phyloP scores from a whole-genome alignment of 2,329 filamentous ascomycete genomes.

The Aspergillus cejpii region DNA sequence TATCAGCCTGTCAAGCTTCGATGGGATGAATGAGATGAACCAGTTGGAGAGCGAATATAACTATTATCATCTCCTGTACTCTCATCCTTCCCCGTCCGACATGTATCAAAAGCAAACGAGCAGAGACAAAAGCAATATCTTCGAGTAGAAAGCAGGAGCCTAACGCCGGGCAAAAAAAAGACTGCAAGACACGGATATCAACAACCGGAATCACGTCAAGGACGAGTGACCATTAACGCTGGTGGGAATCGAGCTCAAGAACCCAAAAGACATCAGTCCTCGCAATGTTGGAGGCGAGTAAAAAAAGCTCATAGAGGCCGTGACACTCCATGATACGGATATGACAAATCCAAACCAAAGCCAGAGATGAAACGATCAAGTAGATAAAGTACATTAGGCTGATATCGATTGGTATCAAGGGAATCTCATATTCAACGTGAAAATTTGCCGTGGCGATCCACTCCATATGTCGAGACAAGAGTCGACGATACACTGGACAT shows the following conservation, averaged over 20 bases:
- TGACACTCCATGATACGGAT: conserved; percentile 6
- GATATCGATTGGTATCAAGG: conserved; percentile 16
- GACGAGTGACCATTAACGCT: conserved; percentile 11
- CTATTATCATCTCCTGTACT: background rate
- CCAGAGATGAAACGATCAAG: conserved; percentile 20
- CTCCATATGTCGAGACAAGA: conserved; percentile 1
- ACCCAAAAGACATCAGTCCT: conserved; percentile 12
- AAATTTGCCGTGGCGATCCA: background rate
- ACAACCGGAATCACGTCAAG: conserved; percentile 11
- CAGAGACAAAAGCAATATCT: conserved; percentile 19
- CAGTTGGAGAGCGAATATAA: background rate
- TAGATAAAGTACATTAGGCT: conserved; percentile 28
- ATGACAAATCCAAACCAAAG: conserved; percentile 5
- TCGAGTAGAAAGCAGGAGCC: conserved; percentile 21
- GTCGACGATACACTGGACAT: too few species aligned
- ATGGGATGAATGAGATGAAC: background rate
- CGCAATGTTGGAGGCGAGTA: background rate
- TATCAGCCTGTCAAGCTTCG: too few species aligned
- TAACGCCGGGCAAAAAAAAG: conserved; percentile 29
- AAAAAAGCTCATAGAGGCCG: conserved; percentile 10
- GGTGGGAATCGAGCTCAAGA: conserved; percentile 17
- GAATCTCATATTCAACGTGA: conserved; percentile 4
- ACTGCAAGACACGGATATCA: conserved; percentile 32
- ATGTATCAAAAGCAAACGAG: conserved; percentile 6
- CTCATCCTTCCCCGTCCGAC: background rate